phyloP scores from a whole-genome alignment of 2,329 filamentous ascomycete genomes.

The Amesomyces nigricolor region DNA sequence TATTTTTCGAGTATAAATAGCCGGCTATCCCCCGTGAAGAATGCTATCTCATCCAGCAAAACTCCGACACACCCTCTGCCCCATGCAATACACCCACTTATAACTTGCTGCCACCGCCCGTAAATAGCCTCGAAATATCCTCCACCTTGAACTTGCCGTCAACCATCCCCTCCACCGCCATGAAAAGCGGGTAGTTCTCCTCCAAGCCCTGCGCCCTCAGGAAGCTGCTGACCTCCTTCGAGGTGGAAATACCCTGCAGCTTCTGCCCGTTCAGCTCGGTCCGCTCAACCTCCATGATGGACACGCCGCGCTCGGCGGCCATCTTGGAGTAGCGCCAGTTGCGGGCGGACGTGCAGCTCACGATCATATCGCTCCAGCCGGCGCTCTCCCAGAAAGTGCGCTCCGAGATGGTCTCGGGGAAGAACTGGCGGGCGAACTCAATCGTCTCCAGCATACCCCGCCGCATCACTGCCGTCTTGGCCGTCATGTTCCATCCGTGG shows the following conservation, averaged over 20 bases:
- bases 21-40: slow-evolving; percentile 5
- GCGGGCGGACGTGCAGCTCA: slow-evolving; percentile 82
- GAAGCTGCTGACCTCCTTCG: slow-evolving; percentile 85
- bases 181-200: slow-evolving; percentile 85
- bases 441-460: slow-evolving; percentile 95
- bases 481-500: slow-evolving; percentile 95
- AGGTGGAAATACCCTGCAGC: slow-evolving; percentile 88
- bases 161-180: slow-evolving; percentile 70
- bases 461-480: slow-evolving; percentile 97
- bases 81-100: too few relatives aligned
- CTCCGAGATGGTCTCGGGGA: slow-evolving; percentile 71
- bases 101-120: slow-evolving; percentile 11
- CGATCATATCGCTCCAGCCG: slow-evolving; percentile 92
- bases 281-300: slow-evolving; percentile 81
- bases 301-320: slow-evolving; percentile 70
- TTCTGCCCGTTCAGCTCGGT: slow-evolving; percentile 94
- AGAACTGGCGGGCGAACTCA: slow-evolving; percentile 90
- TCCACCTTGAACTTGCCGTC: slow-evolving; percentile 70
- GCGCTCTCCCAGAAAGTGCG: slow-evolving; percentile 95
- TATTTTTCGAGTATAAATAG: background rate
- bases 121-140: slow-evolving; percentile 65
- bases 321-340: slow-evolving; percentile 94
- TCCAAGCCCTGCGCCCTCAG: slow-evolving; percentile 72
- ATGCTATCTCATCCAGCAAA: background rate
- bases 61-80: background rate